Evolutionary conservation across 352 stramenopile genomes (phyloP), one percentile per base, ranked within the genome.

Genomic region (Phytophthora sp.): DNA sequence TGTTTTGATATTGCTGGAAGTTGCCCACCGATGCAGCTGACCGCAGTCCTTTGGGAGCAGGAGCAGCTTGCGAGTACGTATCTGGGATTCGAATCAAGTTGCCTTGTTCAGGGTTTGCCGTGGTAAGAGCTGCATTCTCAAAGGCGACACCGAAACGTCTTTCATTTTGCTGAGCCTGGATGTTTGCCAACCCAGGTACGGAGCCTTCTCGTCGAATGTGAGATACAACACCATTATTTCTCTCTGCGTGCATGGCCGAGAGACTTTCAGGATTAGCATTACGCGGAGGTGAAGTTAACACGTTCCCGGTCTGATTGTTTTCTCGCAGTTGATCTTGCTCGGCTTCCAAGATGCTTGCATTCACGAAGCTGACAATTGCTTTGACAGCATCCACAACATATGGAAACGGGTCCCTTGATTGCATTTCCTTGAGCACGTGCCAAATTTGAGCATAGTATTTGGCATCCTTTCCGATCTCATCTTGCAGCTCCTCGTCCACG

Each of bases 361-460:
- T 88, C 23, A 92, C 80, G 21, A 79, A 79, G 33, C 82, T 85
- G 2, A 92, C 79, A 30, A 92, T 81, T 29, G 73, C 60, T 66
- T 90, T 90, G 65, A 71, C 90, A 50, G 57, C 85, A 62, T 65
- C 79, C 20, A 66, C 79, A 29, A 80, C 95, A 67, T 78, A 66
- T 12, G 89, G 88, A 59, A 97, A 96, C 7, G 92, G 83, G 58
- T 98, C 94, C 31, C 76, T 77, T 4, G 91, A 86, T 63, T 98
- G 89, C 36, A 98, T 79, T 31, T 83, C 77, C 50, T 93, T 87
- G 20, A 98, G 66, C 35, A 73, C 71, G 30, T 88, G 77, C 93
- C 93, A 98, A 30, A 97, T 87, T 46, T 86, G 60, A 52, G 79
- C 73, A 60, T 98, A 97, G 57, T 91, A 83, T 51, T 91, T 85